Conservation (phyloP, 2,329 filamentous ascomycete species). For the Fusarium nygamai region DNA sequence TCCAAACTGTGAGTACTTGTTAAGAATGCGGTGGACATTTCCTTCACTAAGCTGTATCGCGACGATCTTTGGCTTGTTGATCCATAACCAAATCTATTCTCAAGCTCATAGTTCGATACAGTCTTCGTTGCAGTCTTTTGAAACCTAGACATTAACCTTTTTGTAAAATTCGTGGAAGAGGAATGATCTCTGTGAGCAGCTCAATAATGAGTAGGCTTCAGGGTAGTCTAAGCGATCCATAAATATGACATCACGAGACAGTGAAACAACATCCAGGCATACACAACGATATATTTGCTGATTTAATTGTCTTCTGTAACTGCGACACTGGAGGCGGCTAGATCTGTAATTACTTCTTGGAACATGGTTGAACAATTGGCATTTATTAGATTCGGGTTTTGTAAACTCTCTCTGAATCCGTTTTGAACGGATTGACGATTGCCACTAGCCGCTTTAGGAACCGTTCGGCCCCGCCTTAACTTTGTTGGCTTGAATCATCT, state of each 20-base stretch:
- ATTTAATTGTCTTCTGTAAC: too few relatives aligned
- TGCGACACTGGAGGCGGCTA: too few relatives aligned
- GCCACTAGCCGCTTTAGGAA: background rate
- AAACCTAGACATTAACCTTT: background rate
- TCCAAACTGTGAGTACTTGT: too few relatives aligned
- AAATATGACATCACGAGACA: background rate
- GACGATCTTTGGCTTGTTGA: accelerated
- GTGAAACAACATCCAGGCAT: background rate
- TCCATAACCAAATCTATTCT: background rate
- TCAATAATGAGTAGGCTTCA: background rate
- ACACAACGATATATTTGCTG: background rate
- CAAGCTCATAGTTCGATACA: background rate
- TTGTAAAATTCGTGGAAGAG: too few relatives aligned
- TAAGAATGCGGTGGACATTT: too few relatives aligned
- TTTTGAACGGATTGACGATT: background rate
- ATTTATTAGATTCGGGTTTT: background rate
- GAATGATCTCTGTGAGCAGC: background rate
- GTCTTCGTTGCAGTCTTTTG: too few relatives aligned
- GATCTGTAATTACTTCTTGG: background rate
- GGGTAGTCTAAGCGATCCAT: background rate
- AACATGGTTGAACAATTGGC: background rate
- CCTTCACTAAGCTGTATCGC: too few relatives aligned
- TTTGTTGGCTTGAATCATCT: background rate
- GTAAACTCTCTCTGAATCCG: background rate
- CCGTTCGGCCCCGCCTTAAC: slow-evolving; percentile 14